Base-by-base conservation (phyloP, 2,329 filamentous ascomycete species). In the Knufia fluminis region DNA sequence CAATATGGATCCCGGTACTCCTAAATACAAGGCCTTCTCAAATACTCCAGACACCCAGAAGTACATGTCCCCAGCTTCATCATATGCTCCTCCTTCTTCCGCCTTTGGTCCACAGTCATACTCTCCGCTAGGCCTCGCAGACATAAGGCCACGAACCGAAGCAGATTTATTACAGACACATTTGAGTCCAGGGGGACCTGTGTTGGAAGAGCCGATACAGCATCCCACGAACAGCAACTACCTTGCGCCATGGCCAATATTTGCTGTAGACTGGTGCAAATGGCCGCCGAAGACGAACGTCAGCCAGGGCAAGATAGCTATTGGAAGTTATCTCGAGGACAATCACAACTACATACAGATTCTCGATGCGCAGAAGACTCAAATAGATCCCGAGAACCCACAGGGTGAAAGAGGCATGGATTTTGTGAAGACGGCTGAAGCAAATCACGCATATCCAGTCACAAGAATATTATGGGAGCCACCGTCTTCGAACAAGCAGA, bases 321-420 rank as follows among this genome's bases (percentile, higher is more conserved):
- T 98, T 33, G 92, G 91, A 52, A 98, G 92, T 71, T 97, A 97
- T 65, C 72, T 97, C 46, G 92, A 98, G 69, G 92, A 98, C 68
- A 91, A 90, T 4, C 92, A 98, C 71, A 98, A 98, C 66, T 98
- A 94, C 73, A 89, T 95, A 73, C 92, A 97, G 85, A 96, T 98
- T 56, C 77, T 97, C 54, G 90, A 96, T 67, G 88, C 87, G 38
- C 85, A 94, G 56, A 78, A 91, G 58, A 72, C 77, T 4, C 83
- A 90, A 51, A 77, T 82, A 16, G 70, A 83, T 56, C 79, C 85
- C 53, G 77, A 82, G 53, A 84, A 84, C 52, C 73, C 76, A 1
- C 82, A 85, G 12, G 86, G 85, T 46, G 76, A 86, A 58, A 84
- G 84, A 62, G 84, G 80, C 33, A 73, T 98, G 62, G 91, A 97